Base-by-base conservation (phyloP, 805 yeast genomes). In the Metschnikowia similis region DNA sequence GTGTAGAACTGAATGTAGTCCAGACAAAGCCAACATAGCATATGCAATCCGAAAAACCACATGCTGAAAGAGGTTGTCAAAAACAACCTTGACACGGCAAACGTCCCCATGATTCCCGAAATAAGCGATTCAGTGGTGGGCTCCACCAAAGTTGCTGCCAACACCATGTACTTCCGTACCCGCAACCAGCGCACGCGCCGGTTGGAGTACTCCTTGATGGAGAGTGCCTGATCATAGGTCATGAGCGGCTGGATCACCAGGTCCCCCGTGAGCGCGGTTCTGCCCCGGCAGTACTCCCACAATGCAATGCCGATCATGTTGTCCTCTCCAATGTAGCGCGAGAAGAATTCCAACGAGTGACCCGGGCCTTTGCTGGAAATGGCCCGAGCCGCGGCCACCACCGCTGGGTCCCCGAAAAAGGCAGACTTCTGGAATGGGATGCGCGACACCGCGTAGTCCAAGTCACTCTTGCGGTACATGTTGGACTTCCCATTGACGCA, bases 401-500 rank as follows among this genome's bases (percentile, higher is more conserved):
- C 72, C 7, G 57, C 50, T 0, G 51, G 50, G 31, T 71, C 69
- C 34, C 54, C 31, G 56, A 73, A 73, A 55, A 71, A 71, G 5
- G 59, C 54, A 28, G 67, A 64, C 11, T 56, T 50, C 11, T 52
- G 45, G 32, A 38, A 39, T 8, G 69, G 66, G n/a, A 77, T 67
- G 54, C 56, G 61, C 14, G 69, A 62, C 17, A 84, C 88, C 0
- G 88, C 80, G 11, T 48, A 50, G 63, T 85, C 89, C 27, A 89
- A 67, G 48, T 80, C 86, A 0, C 87, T 80, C 41, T 81, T 73
- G 17, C 91, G 72, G 65, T 87, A 90, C 46, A 89, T 57, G 60
- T 89, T 89, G 8, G 94, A 86, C 62, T 90, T 89, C 8, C 97
- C 97, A 72, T 87, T 89, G 39, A 89, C 94, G 66, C 97, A 89